phyloP scores from a whole-genome alignment of 805 yeast species.

The Ogataea glucozyma region DNA sequence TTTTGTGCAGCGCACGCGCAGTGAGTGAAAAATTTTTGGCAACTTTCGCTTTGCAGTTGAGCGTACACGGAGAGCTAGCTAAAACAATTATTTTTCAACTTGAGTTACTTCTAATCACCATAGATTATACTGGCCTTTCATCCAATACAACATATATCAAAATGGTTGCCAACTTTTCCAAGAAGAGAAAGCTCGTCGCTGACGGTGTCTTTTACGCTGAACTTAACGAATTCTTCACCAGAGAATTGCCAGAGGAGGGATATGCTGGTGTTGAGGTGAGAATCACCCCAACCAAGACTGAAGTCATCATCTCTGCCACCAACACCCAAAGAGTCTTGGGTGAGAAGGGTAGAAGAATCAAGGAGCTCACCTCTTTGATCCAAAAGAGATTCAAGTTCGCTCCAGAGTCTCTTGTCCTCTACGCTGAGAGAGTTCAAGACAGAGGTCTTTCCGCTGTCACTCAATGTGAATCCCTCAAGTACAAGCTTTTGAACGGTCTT shows the following conservation, averaged over 20 bases:
- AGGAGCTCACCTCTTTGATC: constrained; percentile 95
- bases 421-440: constrained; percentile 99
- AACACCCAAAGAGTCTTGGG: constrained; percentile 98
- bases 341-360: constrained; percentile 99
- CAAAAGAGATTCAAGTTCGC: constrained; percentile 98
- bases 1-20: neutral
- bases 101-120: too few relatives aligned
- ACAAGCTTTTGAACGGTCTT: constrained; percentile 97
- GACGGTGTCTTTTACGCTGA: constrained; percentile 99
- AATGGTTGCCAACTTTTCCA: constrained; percentile 66
- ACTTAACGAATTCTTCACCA: constrained; percentile 99
- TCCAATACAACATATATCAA: constrained; percentile 14
- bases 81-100: too few relatives aligned
- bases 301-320: constrained; percentile 97
- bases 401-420: constrained; percentile 89
- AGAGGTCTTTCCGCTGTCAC: constrained; percentile 99
- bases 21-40: constrained; percentile 4
- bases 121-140: constrained; percentile 2
- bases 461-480: constrained; percentile 98
- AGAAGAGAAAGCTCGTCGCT: constrained; percentile 99
- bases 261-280: constrained; percentile 99
- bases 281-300: constrained; percentile 97
- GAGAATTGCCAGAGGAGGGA: constrained; percentile 99
- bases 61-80: too few relatives aligned
- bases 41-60: neutral